Conservation (phyloP, 306 rosid species). For the Herpetospermum pedunculosum region DNA sequence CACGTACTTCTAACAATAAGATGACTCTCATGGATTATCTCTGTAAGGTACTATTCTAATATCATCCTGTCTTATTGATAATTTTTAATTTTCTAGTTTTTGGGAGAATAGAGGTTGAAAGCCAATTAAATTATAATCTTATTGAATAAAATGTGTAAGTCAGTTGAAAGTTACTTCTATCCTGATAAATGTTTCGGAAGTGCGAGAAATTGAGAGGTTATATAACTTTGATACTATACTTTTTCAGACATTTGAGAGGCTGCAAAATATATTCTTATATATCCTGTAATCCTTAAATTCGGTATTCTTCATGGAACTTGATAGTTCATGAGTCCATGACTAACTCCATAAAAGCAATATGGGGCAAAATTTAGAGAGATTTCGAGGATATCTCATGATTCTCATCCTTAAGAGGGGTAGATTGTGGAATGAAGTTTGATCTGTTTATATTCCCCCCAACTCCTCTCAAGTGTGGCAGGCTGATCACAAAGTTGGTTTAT, state of each 20-base stretch:
- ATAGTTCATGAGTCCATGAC: neutral
- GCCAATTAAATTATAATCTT: neutral
- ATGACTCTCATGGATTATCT: conserved; percentile 99
- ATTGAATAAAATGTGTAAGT: neutral
- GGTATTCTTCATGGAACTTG: neutral
- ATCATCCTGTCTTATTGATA: neutral
- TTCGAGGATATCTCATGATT: neutral
- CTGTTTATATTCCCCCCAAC: neutral
- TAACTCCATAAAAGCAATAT: neutral
- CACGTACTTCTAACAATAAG: conserved; percentile 77
- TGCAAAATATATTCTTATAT: neutral
- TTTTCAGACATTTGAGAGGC: neutral
- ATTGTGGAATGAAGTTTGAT: neutral
- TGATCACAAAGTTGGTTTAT: conserved; percentile 16
- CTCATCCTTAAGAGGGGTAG: neutral
- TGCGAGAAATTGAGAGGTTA: neutral
- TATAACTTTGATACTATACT: neutral
- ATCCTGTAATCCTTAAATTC: neutral
- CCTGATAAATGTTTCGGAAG: neutral
- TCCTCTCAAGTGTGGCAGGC: neutral
- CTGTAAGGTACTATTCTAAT: conserved; percentile 58
- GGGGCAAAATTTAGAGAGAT: neutral
- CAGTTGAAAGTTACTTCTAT: neutral
- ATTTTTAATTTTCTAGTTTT: conserved; percentile 14
- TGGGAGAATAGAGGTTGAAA: neutral